Base-by-base conservation (phyloP, 164 flowering plant genomes). In the Vitis rotundifolia region DNA sequence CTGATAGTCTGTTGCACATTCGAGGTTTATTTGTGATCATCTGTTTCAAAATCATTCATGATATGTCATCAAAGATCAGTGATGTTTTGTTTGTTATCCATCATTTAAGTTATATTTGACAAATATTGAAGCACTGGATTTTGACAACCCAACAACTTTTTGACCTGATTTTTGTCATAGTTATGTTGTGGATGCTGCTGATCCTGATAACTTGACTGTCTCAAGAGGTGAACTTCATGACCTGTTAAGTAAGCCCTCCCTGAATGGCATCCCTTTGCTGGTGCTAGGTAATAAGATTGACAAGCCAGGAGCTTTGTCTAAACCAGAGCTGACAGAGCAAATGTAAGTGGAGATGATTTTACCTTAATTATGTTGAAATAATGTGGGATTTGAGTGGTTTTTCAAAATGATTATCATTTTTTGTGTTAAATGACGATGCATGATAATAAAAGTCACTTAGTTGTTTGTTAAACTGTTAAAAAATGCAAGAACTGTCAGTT, bases 101-200 rank as follows among this genome's bases (percentile, higher is more conserved):
- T 13, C 16, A 6, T 16, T 4, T 19, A 56, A 16, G 26, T 56
- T 56, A 19, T 16, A 18, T 56, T 18, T 56, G 16, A 5, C 59
- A 10, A 56, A 3, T 55, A 9, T 10, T 31, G 26, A 37, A 9
- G 37, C 28, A 0, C 9, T 11, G 28, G 61, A 59, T 26, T 18
- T 58, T 58, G 26, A 22, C 26, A 22, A 22, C 26, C 26, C 26
- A 22, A 22, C 37, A 11, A 59, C 11, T 8, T 18, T 19, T 59
- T 53, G 56, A 5, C 16, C 56, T 53, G 56, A 8, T 37, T 59
- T 9, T 5, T 57, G 61, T 59, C 76, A 80, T 86, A 91, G 94
- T 37, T 91, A 89, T 69, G 97, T 89, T 64, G 92, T 89, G 73
- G 97, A 91, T 85, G 90, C 92, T 66, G 94, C 97, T 67, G 97